Base-by-base conservation (phyloP, 179 eudicot species). In the Gypsophila paniculata region DNA sequence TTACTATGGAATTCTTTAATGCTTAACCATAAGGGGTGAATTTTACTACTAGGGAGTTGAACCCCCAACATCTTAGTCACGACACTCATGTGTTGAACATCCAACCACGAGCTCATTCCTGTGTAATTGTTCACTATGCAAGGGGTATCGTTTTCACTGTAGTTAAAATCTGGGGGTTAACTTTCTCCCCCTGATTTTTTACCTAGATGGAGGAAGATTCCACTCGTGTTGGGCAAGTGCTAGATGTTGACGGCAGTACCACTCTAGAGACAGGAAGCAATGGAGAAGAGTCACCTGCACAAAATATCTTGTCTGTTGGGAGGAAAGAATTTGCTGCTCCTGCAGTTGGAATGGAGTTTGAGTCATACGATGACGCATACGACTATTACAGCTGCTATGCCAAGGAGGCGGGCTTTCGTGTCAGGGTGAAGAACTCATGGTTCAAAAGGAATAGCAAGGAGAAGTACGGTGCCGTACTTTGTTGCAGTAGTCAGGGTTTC, bases 351-450 rank as follows among this genome's bases (percentile, higher is more conserved):
- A 83, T 88, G 88, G 91, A 88, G 75, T 88, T 88, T 67, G 89
- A 86, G 55, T 82, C 91, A 22, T 88, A 88, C 73, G 88, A 88
- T 52, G 91, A 88, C 73, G 89, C 88, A 11, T 88, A 88, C 75
- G 86, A 88, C 74, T 88, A 88, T 49, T 88, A 84, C 60, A 82
- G 68, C 51, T 84, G 83, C 23, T 86, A 88, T 61, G 88, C 89
- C 17, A 84, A 71, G 76, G 91, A 84, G 69, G 77, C 73, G 22
- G 91, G 91, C 0, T 88, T 88, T 65, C 82, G 82, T 66, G 87
- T 88, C 25, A 73, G 91, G 58, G 91, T 88, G 60, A 88, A 88
- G 68, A 84, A 84, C 64, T 88, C 89, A n/a, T 88, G 91, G 91
- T 84, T 84, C 69, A 88, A 88, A 80, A 82, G 88, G 34, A 81